Evolutionary conservation across 768 basidiomycete species (phyloP), one percentile per base, ranked within the genome.

Genomic region (Dioszegia crocea): DNA sequence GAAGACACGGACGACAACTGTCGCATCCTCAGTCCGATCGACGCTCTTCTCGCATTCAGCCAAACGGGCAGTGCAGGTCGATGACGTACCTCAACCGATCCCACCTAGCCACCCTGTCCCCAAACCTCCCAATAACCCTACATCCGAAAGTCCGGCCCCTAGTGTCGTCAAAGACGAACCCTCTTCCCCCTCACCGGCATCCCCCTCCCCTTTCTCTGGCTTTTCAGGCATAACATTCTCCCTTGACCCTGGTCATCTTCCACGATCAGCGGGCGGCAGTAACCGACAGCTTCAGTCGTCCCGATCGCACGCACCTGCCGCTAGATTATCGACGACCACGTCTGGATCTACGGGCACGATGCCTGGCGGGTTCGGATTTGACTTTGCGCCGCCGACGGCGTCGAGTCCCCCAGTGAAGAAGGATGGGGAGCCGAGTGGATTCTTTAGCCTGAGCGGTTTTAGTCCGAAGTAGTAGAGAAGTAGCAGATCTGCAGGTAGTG

Each of bases 371-470:
- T 56, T 56, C 23, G 21, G 33, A 14, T 61, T 61, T 40, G 55
- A 30, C 3, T 30, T 52, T 8, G 30, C 47, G 4, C 26, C 21
- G 16, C 31, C 51, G 11, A 10, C 51, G 5, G 23, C 38, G 5
- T n/a, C 31, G n/a, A 26, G 21, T n/a, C 27, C 19, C 21, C 17
- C 38, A 29, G 57, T 17, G 1, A 46, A 44, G 43, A 45, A 56
- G 36, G 45, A 39, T 14, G 38, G 38, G 26, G 48, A 17, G 6
- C 54, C 52, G 23, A 30, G 36, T 16, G 47, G 55, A 14, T 59
- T 59, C 48, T 59, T 59, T 24, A 59, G 57, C 23, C 26, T 59
- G 26, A 48, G 45, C 19, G 49, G 41, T 10, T 50, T n/a, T 26
- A 21, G 31, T 14, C n/a, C 26, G 21, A 48, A 57, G 38, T 41